Evolutionary conservation across 352 stramenopile genomes (phyloP).

Genomic region (Phytophthora cactorum): DNA sequence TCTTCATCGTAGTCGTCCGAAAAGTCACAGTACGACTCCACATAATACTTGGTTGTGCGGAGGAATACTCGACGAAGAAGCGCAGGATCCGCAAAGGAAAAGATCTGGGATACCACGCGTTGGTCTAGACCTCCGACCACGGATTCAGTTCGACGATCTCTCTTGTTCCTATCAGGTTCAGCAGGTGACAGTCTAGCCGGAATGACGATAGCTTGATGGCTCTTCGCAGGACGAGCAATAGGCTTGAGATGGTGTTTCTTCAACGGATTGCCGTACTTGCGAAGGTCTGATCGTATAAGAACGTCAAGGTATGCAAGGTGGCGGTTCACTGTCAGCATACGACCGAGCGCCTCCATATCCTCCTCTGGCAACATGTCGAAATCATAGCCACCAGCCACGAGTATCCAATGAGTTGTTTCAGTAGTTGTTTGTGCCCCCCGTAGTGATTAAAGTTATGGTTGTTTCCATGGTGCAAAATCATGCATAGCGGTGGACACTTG

Average conservation of each 20-base stretch:
- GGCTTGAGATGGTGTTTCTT: constrained; percentile 14
- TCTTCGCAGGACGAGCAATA: background rate
- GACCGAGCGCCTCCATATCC: background rate
- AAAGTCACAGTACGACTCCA: background rate
- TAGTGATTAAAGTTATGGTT: no score
- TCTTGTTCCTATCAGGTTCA: background rate
- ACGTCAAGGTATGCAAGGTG: background rate
- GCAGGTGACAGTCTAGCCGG: background rate
- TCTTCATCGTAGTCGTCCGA: background rate
- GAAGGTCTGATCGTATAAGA: background rate
- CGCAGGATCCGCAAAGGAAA: background rate
- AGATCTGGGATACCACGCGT: background rate
- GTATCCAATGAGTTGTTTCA: background rate
- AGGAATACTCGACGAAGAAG: background rate
- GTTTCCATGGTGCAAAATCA: no score
- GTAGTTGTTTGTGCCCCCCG: no score
- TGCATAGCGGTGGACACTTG: no score
- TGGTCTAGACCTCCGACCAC: background rate
- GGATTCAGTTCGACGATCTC: background rate
- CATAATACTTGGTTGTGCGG: background rate
- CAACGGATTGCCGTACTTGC: constrained; percentile 2
- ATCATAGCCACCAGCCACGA: background rate
- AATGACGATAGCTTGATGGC: background rate
- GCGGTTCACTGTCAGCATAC: background rate
- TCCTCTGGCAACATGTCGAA: background rate